Conservation (phyloP, 164 flowering plant genomes). For the Vitis cinerea region DNA sequence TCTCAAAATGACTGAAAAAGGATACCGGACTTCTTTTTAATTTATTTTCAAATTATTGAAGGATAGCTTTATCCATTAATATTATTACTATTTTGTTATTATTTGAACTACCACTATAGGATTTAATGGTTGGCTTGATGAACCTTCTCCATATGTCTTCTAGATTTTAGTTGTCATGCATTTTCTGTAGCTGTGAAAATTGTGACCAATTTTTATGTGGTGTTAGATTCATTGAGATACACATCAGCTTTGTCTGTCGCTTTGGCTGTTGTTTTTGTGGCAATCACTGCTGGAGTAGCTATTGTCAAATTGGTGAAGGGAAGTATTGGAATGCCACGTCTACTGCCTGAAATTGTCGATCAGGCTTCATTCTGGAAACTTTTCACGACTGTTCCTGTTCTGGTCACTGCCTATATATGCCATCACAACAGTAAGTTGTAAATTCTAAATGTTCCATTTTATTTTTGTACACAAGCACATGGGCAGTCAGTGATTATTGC, state of each 20-base stretch:
- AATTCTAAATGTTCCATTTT: not conserved
- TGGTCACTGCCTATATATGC: conserved; percentile 78
- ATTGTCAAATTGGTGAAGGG: conserved; percentile 47
- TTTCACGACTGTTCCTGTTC: conserved; percentile 62
- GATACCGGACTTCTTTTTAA: not conserved
- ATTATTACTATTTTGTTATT: too few species aligned
- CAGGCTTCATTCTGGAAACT: conserved; percentile 72
- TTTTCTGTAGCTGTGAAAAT: not conserved
- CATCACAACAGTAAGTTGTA: conserved; percentile 62
- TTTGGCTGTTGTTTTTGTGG: conserved; percentile 71
- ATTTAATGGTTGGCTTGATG: too few species aligned
- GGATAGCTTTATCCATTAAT: not conserved
- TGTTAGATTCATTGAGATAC: conserved; percentile 68
- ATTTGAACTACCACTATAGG: too few species aligned
- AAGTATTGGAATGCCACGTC: conserved; percentile 48
- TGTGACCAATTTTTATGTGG: conserved; percentile 4
- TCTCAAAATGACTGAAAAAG: too few species aligned
- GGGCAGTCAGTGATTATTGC: not conserved
- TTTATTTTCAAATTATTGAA: not conserved
- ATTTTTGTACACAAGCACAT: not conserved
- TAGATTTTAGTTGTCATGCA: not conserved
- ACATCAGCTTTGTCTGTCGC: conserved; percentile 79
- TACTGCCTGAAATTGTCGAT: conserved; percentile 49
- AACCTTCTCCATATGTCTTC: too few species aligned
- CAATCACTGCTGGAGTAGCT: conserved; percentile 51